phyloP scores from a whole-genome alignment of 306 rosid species.

The Oemleria cerasiformis region DNA sequence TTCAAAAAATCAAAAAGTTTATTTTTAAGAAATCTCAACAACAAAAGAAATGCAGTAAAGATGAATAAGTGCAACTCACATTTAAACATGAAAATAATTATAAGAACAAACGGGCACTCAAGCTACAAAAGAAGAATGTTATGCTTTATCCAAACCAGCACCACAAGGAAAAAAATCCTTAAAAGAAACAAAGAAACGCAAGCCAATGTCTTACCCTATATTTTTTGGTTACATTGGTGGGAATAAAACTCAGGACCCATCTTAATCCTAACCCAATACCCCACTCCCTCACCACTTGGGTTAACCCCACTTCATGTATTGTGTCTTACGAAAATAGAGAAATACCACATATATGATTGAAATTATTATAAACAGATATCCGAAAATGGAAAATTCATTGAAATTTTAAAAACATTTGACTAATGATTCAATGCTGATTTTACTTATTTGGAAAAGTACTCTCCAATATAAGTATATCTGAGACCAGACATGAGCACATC shows the following conservation, averaged over 20 bases:
- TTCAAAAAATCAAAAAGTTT: not conserved
- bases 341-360: not conserved
- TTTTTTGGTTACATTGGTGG: too few relatives aligned
- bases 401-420: not conserved
- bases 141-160: too few relatives aligned
- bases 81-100: too few relatives aligned
- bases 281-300: too few relatives aligned
- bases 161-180: not conserved
- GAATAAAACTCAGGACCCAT: too few relatives aligned
- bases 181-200: not conserved
- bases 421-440: not conserved
- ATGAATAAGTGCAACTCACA: too few relatives aligned
- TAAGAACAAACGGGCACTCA: too few relatives aligned
- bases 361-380: not conserved
- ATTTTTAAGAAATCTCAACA: not conserved
- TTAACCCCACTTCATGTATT: not conserved
- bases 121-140: too few relatives aligned
- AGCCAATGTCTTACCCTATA: not conserved
- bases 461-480: not conserved
- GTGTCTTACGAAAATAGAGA: not conserved
- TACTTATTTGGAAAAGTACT: not conserved
- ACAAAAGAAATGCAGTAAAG: too few relatives aligned
- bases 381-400: not conserved
- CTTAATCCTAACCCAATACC: too few relatives aligned
- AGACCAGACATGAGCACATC: not conserved